Conservation (phyloP, 2,329 filamentous ascomycete species). For the Alternaria triticimaculans region DNA sequence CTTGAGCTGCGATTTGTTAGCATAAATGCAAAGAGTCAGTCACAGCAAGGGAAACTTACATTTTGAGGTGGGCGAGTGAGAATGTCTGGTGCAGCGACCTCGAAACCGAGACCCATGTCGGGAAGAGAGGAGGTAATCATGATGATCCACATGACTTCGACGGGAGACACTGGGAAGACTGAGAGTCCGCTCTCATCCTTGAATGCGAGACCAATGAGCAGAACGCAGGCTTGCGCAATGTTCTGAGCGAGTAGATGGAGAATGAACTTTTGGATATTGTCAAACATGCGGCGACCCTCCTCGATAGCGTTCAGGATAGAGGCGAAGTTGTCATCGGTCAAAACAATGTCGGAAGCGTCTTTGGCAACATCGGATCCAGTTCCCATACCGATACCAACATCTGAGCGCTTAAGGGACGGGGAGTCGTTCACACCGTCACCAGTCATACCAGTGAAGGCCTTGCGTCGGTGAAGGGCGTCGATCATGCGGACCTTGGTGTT, state of each 20-base stretch:
- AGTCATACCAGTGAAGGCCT: conserved; percentile 52
- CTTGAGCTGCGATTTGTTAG: conserved; percentile 27
- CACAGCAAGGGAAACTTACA: conserved; percentile 7
- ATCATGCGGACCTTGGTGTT: conserved; percentile 57
- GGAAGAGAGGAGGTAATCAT: conserved; percentile 48
- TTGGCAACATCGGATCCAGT: conserved; percentile 55
- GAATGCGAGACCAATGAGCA: conserved; percentile 46
- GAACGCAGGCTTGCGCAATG: conserved; percentile 43
- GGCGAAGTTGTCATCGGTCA: conserved; percentile 56
- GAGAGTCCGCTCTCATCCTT: conserved; percentile 41
- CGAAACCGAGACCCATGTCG: conserved; percentile 46
- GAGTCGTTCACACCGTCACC: conserved; percentile 56
- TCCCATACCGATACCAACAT: conserved; percentile 56
- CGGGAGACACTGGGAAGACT: conserved; percentile 46
- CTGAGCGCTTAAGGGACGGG: conserved; percentile 54
- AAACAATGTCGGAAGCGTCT: conserved; percentile 54
- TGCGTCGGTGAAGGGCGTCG: conserved; percentile 50
- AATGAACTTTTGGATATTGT: conserved; percentile 55
- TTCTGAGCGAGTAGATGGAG: conserved; percentile 43
- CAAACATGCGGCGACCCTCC: conserved; percentile 54
- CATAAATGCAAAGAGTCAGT: background rate
- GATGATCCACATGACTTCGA: conserved; percentile 50
- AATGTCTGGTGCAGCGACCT: conserved; percentile 45
- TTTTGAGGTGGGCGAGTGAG: conserved; percentile 21
- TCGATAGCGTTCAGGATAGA: conserved; percentile 55